Conservation (phyloP, 768 basidiomycete genomes). For the Podaxis sp. region DNA sequence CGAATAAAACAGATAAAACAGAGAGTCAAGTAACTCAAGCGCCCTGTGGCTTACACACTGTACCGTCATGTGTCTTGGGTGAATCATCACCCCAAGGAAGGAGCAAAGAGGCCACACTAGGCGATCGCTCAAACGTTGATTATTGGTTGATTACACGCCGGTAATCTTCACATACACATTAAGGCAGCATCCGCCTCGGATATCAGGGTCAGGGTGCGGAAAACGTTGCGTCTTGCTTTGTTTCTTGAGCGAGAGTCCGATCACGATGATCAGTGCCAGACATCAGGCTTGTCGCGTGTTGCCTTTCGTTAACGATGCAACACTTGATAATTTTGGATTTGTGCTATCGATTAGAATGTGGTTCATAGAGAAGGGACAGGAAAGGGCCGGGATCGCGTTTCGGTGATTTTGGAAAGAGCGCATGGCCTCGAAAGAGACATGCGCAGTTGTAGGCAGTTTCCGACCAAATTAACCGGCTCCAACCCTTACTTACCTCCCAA, state of each 20-base stretch:
- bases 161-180: neutral
- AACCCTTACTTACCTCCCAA: too few species aligned
- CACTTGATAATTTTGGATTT: too few species aligned
- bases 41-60: neutral
- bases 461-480: too few species aligned
- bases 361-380: too few species aligned
- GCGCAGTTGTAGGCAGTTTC: too few species aligned
- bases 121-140: neutral
- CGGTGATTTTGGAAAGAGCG: too few species aligned
- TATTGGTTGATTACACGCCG: neutral
- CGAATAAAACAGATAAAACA: neutral
- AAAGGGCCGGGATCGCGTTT: too few species aligned
- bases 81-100: neutral
- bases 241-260: neutral
- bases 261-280: neutral
- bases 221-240: conserved; percentile 8
- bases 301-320: neutral
- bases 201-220: neutral
- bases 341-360: too few species aligned
- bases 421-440: too few species aligned
- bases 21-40: neutral
- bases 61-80: neutral
- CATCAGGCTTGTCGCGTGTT: neutral
- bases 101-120: neutral
- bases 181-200: conserved; percentile 1